These are phyloP conservation scores for Acephala macrosclerotiorum DNA, from an alignment of 2,329 filamentous ascomycete genomes.

Conservation along the genomic window DNA sequence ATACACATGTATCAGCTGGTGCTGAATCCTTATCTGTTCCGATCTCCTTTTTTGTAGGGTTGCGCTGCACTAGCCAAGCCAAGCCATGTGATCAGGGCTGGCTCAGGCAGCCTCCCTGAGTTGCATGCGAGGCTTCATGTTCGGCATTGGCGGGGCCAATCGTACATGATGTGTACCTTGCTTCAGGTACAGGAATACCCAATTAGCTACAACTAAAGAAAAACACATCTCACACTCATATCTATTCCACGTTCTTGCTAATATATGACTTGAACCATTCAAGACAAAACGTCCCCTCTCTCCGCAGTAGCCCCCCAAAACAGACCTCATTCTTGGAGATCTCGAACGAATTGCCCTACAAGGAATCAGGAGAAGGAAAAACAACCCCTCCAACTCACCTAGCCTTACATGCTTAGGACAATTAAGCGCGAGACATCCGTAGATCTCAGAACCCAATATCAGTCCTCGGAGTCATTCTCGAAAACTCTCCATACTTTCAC, in stretches of 20 bases:
- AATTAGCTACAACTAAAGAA: constrained; percentile 12
- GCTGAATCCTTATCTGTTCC: constrained; percentile 1
- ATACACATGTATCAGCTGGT: constrained; percentile 12
- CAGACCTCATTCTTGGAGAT: neutral
- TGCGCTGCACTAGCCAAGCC: constrained; percentile 3
- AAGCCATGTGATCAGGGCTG: constrained; percentile 20
- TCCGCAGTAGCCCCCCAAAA: constrained; percentile 9
- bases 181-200: constrained; percentile 21
- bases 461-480: neutral
- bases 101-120: constrained; percentile 22
- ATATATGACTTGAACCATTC: neutral
- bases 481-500: neutral
- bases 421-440: constrained; percentile 2
- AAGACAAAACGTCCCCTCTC: neutral
- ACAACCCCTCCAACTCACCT: neutral
- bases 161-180: constrained; percentile 1
- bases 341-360: neutral
- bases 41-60: constrained; percentile 12
- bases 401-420: too few relatives aligned
- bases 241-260: neutral
- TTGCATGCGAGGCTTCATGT: constrained; percentile 8
- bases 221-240: constrained; percentile 3
- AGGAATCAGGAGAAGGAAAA: neutral
- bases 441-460: neutral
- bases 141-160: constrained; percentile 24